A percentile compares a stretch with the other conserved stretches of the same genome.
phyloP scores from a whole-genome alignment of 1,284 basidiomycete species.

The Heterobasidion irregulare region DNA sequence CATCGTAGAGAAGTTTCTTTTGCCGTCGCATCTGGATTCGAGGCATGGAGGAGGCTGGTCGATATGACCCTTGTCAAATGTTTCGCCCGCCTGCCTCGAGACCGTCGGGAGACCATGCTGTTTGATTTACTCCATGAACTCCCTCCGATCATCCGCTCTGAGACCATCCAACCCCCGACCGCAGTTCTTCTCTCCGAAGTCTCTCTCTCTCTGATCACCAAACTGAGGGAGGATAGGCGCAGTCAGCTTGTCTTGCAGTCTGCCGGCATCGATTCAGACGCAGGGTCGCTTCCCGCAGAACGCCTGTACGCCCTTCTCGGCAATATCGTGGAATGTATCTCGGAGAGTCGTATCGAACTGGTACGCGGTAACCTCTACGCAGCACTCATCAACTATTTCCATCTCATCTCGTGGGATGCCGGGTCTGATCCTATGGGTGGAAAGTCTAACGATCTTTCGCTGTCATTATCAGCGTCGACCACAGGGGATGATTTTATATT shows the following conservation, averaged over 20 bases:
- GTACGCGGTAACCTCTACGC: slow-evolving; percentile 98
- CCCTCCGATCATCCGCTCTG: slow-evolving; percentile 48
- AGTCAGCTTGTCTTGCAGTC: slow-evolving; percentile 60
- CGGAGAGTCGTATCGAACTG: slow-evolving; percentile 76
- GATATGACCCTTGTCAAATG: slow-evolving; percentile 81
- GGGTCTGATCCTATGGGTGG: slow-evolving; percentile 9
- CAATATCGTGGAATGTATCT: slow-evolving; percentile 68
- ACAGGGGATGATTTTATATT: slow-evolving; percentile 27
- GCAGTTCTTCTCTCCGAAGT: slow-evolving; percentile 78
- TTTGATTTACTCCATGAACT: slow-evolving; percentile 83
- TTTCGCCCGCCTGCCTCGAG: slow-evolving; percentile 73
- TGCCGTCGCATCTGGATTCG: slow-evolving; percentile 64
- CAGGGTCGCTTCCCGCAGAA: slow-evolving; percentile 71
- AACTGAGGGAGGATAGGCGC: slow-evolving; percentile 70
- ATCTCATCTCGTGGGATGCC: slow-evolving; percentile 41
- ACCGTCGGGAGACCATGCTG: slow-evolving; percentile 76
- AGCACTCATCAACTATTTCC: slow-evolving; percentile 81
- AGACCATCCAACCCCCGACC: slow-evolving; percentile 62
- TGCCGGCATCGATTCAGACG: slow-evolving; percentile 50
- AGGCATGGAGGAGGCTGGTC: slow-evolving; percentile 77
- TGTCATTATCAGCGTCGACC: slow-evolving; percentile 29
- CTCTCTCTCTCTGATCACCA: slow-evolving; percentile 76
- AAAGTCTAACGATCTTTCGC: slow-evolving; percentile 9
- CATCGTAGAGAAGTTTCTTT: slow-evolving; percentile 74
- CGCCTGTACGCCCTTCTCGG: slow-evolving; percentile 73